Conservation (phyloP, 164 flowering plant genomes). For the Vitis cinerea region DNA sequence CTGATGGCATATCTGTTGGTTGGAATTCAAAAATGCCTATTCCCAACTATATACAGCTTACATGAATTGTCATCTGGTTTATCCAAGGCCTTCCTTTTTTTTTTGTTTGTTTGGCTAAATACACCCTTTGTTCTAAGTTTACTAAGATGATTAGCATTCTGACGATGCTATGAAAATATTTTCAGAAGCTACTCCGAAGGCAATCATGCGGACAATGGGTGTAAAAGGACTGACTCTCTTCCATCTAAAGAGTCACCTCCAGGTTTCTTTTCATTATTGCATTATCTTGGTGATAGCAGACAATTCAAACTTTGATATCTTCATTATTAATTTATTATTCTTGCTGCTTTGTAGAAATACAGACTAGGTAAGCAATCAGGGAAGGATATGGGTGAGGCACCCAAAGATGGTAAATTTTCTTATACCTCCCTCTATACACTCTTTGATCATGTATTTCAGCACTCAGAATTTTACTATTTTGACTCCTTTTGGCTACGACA, state of each 20-base stretch:
- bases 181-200: constrained; percentile 85
- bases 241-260: constrained; percentile 84
- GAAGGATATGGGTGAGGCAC: constrained; percentile 49
- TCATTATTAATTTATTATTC: not conserved
- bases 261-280: constrained; percentile 41
- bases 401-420: constrained; percentile 55
- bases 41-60: no score
- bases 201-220: constrained; percentile 75
- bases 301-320: not conserved
- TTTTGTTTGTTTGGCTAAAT: not conserved
- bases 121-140: not conserved
- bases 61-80: no score
- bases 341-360: constrained; percentile 54
- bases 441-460: not conserved
- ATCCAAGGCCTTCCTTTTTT: no score
- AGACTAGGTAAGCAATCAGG: constrained; percentile 73
- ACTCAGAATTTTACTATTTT: not conserved
- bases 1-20: no score
- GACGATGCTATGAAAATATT: not conserved
- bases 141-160: not conserved
- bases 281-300: not conserved
- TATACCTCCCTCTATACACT: not conserved
- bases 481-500: no score
- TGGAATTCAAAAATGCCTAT: no score
- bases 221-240: constrained; percentile 80